Conservation (phyloP, 345 rosid genomes). For the Raphanus raphanistrum region DNA sequence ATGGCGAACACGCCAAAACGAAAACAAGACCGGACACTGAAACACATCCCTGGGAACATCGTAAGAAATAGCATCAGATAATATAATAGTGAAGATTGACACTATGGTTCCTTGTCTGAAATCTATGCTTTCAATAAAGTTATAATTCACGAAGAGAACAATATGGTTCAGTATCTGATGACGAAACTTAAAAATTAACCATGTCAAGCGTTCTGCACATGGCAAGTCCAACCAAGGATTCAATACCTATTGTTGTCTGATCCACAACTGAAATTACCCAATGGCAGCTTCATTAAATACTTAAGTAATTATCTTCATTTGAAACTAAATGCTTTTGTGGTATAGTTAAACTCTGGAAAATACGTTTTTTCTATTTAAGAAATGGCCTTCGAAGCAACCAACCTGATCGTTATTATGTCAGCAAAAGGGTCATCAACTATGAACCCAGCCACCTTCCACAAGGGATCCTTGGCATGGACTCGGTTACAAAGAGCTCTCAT, state of each 20-base stretch:
- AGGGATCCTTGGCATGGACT: conserved; percentile 76
- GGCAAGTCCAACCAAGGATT: neutral
- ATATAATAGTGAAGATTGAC: neutral
- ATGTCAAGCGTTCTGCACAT: conserved; percentile 5
- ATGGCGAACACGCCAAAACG: conserved; percentile 86
- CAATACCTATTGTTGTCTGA: neutral
- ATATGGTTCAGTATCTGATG: conserved; percentile 1
- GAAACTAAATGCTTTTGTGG: neutral
- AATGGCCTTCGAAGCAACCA: conserved; percentile 7
- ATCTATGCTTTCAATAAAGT: neutral
- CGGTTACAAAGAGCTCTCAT: conserved; percentile 92
- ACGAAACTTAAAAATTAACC: neutral
- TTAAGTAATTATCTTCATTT: neutral
- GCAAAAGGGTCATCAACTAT: conserved; percentile 86
- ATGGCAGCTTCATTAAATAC: neutral
- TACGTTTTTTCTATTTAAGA: neutral
- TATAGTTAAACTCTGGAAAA: neutral
- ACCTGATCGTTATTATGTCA: conserved; percentile 76
- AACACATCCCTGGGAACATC: conserved; percentile 79
- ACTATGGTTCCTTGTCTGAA: conserved; percentile 13
- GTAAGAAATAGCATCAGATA: conserved; percentile 17
- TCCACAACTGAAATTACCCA: neutral
- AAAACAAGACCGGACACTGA: conserved; percentile 78
- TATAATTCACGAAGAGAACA: conserved; percentile 8
- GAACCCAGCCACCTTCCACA: conserved; percentile 93